A percentile compares a stretch with the other conserved stretches of the same genome.
These are phyloP conservation scores for Boechera stricta DNA, from an alignment of 345 rosid species.

Conservation along the genomic window DNA sequence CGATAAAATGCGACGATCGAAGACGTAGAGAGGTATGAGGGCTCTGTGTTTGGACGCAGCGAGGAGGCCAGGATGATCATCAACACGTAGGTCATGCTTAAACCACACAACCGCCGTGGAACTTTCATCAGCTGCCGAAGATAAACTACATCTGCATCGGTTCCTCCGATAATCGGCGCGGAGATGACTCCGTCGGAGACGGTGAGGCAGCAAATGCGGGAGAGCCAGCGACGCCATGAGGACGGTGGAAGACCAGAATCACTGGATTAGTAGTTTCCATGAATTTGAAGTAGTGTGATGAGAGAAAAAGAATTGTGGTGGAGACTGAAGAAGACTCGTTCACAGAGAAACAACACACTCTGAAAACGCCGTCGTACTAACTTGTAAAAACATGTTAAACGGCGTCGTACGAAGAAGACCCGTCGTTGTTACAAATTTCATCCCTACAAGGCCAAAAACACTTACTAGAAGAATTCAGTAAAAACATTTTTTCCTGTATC, in stretches of 20 bases:
- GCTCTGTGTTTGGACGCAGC: slow-evolving; percentile 51
- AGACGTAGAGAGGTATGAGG: slow-evolving; percentile 76
- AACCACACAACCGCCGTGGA: slow-evolving; percentile 81
- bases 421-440: no score
- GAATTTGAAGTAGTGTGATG: slow-evolving; percentile 20
- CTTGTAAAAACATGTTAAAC: background rate
- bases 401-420: background rate
- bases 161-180: background rate
- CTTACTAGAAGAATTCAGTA: no score
- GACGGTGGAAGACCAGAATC: slow-evolving; percentile 11
- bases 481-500: no score
- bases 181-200: slow-evolving; percentile 20
- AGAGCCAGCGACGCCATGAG: slow-evolving; percentile 58
- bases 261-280: slow-evolving; percentile 45
- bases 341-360: background rate
- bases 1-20: slow-evolving; percentile 76
- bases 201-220: slow-evolving; percentile 45
- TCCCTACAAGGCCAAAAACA: no score
- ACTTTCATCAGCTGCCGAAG: slow-evolving; percentile 28
- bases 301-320: slow-evolving; percentile 50
- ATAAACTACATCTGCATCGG: slow-evolving; percentile 38
- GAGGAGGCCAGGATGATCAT: slow-evolving; percentile 83
- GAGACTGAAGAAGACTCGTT: slow-evolving; percentile 41
- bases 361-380: background rate
- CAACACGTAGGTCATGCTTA: slow-evolving; percentile 89